Evolutionary conservation across 176 grass and related monocot genomes (phyloP).

Genomic region (Eragrostis nindensis): DNA sequence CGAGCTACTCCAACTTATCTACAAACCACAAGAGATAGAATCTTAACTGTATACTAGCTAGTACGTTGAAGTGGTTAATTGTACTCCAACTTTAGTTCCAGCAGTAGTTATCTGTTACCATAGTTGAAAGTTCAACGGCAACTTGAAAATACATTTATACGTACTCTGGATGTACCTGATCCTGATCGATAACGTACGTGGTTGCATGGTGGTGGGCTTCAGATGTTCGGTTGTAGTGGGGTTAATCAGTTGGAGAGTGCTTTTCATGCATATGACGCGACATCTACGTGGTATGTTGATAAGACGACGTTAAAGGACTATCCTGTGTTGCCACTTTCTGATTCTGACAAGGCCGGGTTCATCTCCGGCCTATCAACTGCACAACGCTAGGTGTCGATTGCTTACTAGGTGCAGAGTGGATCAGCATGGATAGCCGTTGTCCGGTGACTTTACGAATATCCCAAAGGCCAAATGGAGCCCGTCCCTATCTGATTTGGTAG

Average conservation of each 20-base stretch:
- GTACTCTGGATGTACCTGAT: not conserved
- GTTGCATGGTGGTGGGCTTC: not conserved
- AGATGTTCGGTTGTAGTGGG: conserved; percentile 27
- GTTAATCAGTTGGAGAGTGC: conserved; percentile 30
- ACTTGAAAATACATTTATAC: not conserved
- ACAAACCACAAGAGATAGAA: not conserved
- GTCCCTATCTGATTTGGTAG: conserved; percentile 4
- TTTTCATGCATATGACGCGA: conserved; percentile 36
- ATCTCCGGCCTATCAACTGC: conserved; percentile 6
- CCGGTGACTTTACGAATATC: not conserved
- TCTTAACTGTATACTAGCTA: not conserved
- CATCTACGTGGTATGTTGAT: conserved; percentile 45
- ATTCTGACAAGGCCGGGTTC: not conserved
- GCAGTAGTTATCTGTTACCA: not conserved
- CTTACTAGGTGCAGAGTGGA: conserved; percentile 4
- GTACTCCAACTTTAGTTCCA: too few relatives aligned
- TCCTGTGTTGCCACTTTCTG: conserved; percentile 35
- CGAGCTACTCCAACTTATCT: not conserved
- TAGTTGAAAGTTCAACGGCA: not conserved
- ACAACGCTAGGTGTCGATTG: conserved; percentile 1
- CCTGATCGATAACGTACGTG: not conserved
- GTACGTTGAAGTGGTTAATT: too few relatives aligned
- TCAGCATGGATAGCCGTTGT: not conserved
- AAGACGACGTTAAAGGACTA: conserved; percentile 40
- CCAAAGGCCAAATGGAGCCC: not conserved